Base-by-base conservation (phyloP, 192 early-diverging fungal species). In the Coemansia guatemalensis region DNA sequence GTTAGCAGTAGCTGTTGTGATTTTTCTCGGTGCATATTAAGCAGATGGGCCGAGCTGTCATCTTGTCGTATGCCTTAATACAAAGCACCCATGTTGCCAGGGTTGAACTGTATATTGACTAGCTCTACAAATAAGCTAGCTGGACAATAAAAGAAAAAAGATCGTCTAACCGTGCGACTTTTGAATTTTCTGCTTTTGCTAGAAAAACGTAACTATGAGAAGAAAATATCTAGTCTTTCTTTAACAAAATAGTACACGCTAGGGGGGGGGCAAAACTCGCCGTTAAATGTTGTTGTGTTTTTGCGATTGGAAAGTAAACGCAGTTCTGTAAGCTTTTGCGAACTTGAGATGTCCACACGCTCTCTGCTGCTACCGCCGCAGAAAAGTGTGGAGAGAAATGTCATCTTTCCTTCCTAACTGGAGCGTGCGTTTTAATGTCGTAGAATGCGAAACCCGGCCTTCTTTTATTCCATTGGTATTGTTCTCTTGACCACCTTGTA, bases 321-420 rank as follows among this genome's bases (percentile, higher is more conserved):
- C 52, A 53, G 52, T 53, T 53, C 1, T 53, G 14, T 18, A 53
- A 18, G 8, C 52, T 24, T 53, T 30, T 53, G 60, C 5, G 50
- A 35, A 35, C 50, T n/a, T 20, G 58, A 35, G 23, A 51, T 26
- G 48, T 51, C 21, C 59, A 41, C 49, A 27, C 33, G 60, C 60
- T 35, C 49, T 51, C 22, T 8, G 20, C 4, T 17, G 39, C 39
- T 44, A 44, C 39, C 39, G 39, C 39, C 39, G 17, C 39, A 17
- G n/a, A 44, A 30, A 44, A 44, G 11, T 44, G 39, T 14, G 39
- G 39, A 44, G 39, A 44, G 14, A 25, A 8, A 27, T 53, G n/a
- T n/a, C 24, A 27, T 25, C 20, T 20, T 18, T 51, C 4, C 39
- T 27, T 49, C 27, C 21, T 49, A 14, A 44, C 30, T 59, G 24